Base-by-base conservation (phyloP, 306 rosid species). In the Prunus mume region DNA sequence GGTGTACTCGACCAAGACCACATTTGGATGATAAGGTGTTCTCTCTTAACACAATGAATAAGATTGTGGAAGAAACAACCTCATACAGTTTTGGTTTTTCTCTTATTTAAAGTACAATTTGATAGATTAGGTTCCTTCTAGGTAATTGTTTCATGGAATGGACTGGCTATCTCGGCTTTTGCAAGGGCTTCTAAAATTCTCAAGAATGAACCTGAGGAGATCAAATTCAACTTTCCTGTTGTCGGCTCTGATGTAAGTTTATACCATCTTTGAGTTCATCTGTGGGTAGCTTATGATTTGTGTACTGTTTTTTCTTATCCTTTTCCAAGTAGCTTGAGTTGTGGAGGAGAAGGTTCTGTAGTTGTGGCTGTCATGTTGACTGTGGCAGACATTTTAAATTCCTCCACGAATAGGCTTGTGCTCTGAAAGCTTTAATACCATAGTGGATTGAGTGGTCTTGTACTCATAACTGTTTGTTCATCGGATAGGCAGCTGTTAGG, bases 121-220 rank as follows among this genome's bases (percentile, higher is more conserved):
- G 78, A 82, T 83, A 78, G 30, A 75, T 73, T 32, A 9, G 69
- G n/a, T 81, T 72, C 78, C 72, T 70, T 49, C 41, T 86, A 94
- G 98, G 98, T 94, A 50, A 94, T 94, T 73, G 98, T 92, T 32
- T 88, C 98, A 9, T 94, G 97, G 98, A 94, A 94, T 84, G 98
- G 98, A 69, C 85, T 94, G 83, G 90, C 80, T 60, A 86, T 94
- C 69, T 94, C 98, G 79, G 83, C 97, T 68, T 90, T 92, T 85
- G 98, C 96, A 41, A 90, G 98, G 81, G 97, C 97, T 69, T 94
- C 98, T 27, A 86, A 86, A 86, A 87, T 92, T 83, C 95, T 94
- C 51, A 86, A 82, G 88, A 74, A 84, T 55, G 95, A 90, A 80
- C 57, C 78, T 32, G 78, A 82, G 76, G 89, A 87, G 78, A 82